Percentiles rank a stretch among this genome's conserved stretches.
Evolutionary conservation across 176 grass and related monocot species (phyloP).

Genomic region (Musa beccarii): DNA sequence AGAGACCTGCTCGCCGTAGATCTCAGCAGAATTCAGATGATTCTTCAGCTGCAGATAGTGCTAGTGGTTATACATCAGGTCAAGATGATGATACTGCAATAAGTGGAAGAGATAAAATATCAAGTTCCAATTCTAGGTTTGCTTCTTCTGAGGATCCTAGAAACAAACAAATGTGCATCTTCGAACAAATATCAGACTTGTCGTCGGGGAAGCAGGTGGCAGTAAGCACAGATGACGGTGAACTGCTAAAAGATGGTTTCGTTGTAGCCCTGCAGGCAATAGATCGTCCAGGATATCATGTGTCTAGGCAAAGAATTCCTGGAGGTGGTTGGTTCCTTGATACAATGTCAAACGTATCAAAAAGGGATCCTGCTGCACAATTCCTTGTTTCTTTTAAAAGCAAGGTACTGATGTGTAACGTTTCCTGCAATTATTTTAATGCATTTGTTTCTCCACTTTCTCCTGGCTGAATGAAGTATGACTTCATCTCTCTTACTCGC

Average conservation of each 20-base stretch:
- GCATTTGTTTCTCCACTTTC: slow-evolving; percentile 9
- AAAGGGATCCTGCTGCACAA: slow-evolving; percentile 86
- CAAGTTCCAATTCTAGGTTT: slow-evolving; percentile 91
- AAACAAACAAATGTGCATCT: slow-evolving; percentile 51
- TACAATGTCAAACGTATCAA: slow-evolving; percentile 67
- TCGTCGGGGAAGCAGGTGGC: slow-evolving; percentile 35
- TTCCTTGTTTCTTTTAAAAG: slow-evolving; percentile 76
- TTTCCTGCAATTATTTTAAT: slow-evolving; percentile 16
- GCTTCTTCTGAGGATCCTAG: slow-evolving; percentile 86
- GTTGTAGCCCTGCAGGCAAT: slow-evolving; percentile 69
- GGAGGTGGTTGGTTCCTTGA: slow-evolving; percentile 90
- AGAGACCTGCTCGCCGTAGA: slow-evolving; percentile 64
- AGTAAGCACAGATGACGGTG: slow-evolving; percentile 16
- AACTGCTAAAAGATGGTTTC: slow-evolving; percentile 74
- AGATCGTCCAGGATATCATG: slow-evolving; percentile 56
- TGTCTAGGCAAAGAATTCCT: slow-evolving; percentile 60
- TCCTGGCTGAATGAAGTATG: slow-evolving; percentile 8
- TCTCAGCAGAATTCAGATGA: slow-evolving; percentile 70
- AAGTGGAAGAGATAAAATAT: slow-evolving; percentile 62
- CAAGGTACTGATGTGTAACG: slow-evolving; percentile 37
- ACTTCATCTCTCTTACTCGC: neutral
- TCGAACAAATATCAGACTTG: slow-evolving; percentile 62
- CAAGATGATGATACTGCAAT: slow-evolving; percentile 68
- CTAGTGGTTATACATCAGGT: slow-evolving; percentile 40
- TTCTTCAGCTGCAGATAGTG: slow-evolving; percentile 60